Evolutionary conservation across 192 early-diverging fungal species (phyloP).

Genomic region (Coemansia asiatica): DNA sequence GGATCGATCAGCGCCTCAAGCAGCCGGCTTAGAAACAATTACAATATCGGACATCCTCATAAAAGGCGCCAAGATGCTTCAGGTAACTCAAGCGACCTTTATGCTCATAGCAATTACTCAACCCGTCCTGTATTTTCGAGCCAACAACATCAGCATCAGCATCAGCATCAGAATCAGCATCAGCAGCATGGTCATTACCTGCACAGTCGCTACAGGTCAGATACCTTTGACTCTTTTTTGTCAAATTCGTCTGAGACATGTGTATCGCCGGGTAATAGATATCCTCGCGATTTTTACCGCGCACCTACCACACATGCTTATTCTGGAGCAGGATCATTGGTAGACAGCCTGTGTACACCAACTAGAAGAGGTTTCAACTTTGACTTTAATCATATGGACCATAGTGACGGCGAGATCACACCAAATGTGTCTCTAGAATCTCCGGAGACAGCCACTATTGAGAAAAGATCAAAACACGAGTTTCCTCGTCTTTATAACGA

Average conservation of each 20-base stretch:
- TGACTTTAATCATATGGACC: not conserved
- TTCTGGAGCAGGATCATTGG: not conserved
- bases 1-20: not conserved
- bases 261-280: slow-evolving; percentile 29
- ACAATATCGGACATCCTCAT: not conserved
- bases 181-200: not conserved
- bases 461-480: slow-evolving; percentile 2
- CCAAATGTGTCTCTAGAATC: not conserved
- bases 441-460: no score
- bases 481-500: slow-evolving; percentile 26
- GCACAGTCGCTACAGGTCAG: slow-evolving; percentile 21
- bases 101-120: not conserved
- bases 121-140: not conserved
- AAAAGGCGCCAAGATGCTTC: not conserved
- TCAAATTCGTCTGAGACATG: slow-evolving; percentile 54
- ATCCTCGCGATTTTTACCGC: slow-evolving; percentile 18
- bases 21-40: not conserved
- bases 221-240: slow-evolving; percentile 32
- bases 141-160: not conserved
- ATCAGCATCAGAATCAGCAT: slow-evolving; percentile 6
- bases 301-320: slow-evolving; percentile 3
- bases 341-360: slow-evolving; percentile 12
- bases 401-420: not conserved
- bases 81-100: not conserved
- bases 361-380: slow-evolving; percentile 3